Evolutionary conservation across 768 basidiomycete species (phyloP).

Genomic region (Inosperma sp.): DNA sequence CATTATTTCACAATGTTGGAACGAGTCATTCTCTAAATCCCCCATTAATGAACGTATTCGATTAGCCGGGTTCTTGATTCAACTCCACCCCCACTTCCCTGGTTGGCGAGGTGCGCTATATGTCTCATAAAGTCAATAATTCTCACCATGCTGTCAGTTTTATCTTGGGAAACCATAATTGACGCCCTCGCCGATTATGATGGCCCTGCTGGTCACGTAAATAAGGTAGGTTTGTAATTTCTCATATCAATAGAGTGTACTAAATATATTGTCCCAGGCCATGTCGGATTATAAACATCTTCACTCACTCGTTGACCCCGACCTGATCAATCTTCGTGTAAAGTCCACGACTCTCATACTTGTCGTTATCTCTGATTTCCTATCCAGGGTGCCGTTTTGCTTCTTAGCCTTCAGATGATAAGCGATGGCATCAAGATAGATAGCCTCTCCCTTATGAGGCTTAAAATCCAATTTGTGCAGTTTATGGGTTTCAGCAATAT

Average conservation of each 20-base stretch:
- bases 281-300: slow-evolving; percentile 2
- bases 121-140: neutral
- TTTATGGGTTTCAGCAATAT: slow-evolving; percentile 54
- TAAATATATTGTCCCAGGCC: neutral
- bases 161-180: slow-evolving; percentile 60
- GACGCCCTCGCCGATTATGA: slow-evolving; percentile 57
- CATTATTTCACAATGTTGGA: slow-evolving; percentile 64
- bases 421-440: slow-evolving; percentile 57
- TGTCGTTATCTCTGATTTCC: neutral
- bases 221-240: slow-evolving; percentile 31
- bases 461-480: slow-evolving; percentile 53
- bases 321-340: slow-evolving; percentile 46
- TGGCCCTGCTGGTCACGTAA: slow-evolving; percentile 33
- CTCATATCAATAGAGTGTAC: neutral
- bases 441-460: slow-evolving; percentile 46
- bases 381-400: slow-evolving; percentile 48
- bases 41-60: slow-evolving; percentile 54
- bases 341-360: slow-evolving; percentile 10
- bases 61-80: slow-evolving; percentile 59
- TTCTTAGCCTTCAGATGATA: slow-evolving; percentile 62
- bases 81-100: slow-evolving; percentile 65
- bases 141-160: slow-evolving; percentile 36
- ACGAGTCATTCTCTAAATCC: slow-evolving; percentile 52
- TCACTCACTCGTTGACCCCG: slow-evolving; percentile 35
- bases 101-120: slow-evolving; percentile 53